phyloP scores from a whole-genome alignment of 2,329 filamentous ascomycete species.

The Cryoendolithus antarcticus region DNA sequence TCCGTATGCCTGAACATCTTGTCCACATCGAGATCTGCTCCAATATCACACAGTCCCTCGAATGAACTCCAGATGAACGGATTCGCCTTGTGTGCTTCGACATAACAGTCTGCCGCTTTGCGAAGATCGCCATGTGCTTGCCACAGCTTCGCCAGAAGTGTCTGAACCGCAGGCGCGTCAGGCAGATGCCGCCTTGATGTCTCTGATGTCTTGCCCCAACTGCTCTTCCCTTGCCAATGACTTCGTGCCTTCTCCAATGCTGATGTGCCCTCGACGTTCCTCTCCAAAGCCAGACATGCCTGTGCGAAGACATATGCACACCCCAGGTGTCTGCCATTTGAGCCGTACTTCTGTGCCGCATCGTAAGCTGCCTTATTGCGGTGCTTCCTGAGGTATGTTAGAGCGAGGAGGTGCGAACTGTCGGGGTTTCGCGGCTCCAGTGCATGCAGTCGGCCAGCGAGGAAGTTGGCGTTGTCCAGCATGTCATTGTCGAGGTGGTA shows the following conservation, averaged over 20 bases:
- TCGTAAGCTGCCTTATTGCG: conserved; percentile 81
- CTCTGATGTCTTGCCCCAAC: conserved; percentile 68
- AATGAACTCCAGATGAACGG: conserved; percentile 99
- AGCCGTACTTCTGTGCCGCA: conserved; percentile 57
- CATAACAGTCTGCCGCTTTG: conserved; percentile 75
- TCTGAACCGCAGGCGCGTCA: conserved; percentile 73
- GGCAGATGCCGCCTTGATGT: conserved; percentile 61
- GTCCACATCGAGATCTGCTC: conserved; percentile 63
- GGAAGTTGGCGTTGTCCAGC: conserved; percentile 82
- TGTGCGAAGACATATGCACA: conserved; percentile 90
- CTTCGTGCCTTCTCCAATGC: conserved; percentile 71
- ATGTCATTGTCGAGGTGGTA: conserved; percentile 82
- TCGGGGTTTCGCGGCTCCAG: conserved; percentile 74
- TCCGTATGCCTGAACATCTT: conserved; percentile 74
- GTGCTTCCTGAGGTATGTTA: conserved; percentile 73
- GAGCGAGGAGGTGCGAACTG: conserved; percentile 67
- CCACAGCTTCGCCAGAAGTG: conserved; percentile 77
- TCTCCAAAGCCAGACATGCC: conserved; percentile 67
- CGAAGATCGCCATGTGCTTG: conserved; percentile 66
- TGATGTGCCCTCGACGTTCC: conserved; percentile 66
- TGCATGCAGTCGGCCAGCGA: conserved; percentile 73
- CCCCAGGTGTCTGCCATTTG: conserved; percentile 63
- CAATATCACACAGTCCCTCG: conserved; percentile 69
- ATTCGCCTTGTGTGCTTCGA: conserved; percentile 77
- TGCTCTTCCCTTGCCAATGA: conserved; percentile 64